phyloP scores from a whole-genome alignment of 495 filamentous ascomycete species.

The Penicillium turbatum region DNA sequence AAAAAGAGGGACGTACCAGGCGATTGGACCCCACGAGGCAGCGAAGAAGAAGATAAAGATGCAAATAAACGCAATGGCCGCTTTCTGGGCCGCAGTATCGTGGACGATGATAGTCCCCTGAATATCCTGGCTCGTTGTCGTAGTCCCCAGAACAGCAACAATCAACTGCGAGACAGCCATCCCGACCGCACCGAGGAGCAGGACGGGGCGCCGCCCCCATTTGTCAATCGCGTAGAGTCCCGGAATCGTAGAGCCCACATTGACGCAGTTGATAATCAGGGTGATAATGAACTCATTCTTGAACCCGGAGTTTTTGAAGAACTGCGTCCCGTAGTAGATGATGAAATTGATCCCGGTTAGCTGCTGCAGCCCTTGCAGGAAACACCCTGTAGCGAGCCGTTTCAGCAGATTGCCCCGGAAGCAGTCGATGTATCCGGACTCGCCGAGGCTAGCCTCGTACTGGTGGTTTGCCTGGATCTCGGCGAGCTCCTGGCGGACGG shows the following conservation, averaged over 20 bases:
- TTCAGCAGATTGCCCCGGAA: slow-evolving; percentile 45
- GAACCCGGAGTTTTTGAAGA: slow-evolving; percentile 57
- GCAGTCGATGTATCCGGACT: slow-evolving; percentile 4
- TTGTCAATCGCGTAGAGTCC: slow-evolving; percentile 64
- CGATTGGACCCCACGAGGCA: too few species aligned
- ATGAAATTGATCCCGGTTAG: slow-evolving; percentile 70
- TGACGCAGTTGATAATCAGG: slow-evolving; percentile 62
- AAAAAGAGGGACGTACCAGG: slow-evolving; percentile 83
- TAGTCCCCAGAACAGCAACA: slow-evolving; percentile 59
- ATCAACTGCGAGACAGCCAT: slow-evolving; percentile 62
- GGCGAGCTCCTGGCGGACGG: slow-evolving; percentile 62
- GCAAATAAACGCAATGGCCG: slow-evolving; percentile 64
- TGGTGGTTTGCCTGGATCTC: slow-evolving; percentile 73
- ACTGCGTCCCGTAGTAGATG: slow-evolving; percentile 67
- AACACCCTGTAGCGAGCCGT: slow-evolving; percentile 65
- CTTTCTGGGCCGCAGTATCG: too few species aligned
- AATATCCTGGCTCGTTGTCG: too few species aligned
- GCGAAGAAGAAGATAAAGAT: too few species aligned
- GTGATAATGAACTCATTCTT: slow-evolving; percentile 56
- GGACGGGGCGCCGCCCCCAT: slow-evolving; percentile 61
- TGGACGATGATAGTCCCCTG: too few species aligned
- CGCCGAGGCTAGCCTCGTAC: slow-evolving; percentile 61
- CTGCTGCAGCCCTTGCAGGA: slow-evolving; percentile 70
- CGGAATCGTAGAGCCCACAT: slow-evolving; percentile 60
- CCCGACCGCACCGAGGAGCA: slow-evolving; percentile 63